Base-by-base conservation (phyloP, 1,139 yeast species). In the Suhomyces ambrosiae region DNA sequence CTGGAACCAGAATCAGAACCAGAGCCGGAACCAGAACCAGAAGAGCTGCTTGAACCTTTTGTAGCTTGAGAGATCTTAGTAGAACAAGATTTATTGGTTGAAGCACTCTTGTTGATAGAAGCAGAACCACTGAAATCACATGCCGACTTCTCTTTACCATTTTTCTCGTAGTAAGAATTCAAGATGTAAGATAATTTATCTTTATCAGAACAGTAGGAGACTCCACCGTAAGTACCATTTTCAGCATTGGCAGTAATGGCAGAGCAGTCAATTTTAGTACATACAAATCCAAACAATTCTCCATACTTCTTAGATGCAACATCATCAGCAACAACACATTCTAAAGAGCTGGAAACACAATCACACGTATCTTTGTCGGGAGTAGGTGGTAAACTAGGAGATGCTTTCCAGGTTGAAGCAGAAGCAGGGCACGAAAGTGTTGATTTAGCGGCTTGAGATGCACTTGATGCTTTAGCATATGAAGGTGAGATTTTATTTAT, bases 401-500 rank as follows among this genome's bases (percentile, higher is more conserved):
- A 58, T 32, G 76, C 76, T 26, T 50, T 47, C 76, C 76, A 71
- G 41, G 58, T 58, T 9, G 60, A 44, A 22, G 62, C 63, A 14
- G 54, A 40, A 16, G 66, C 58, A 27, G 76, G 76, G 52, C 76
- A 71, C 22, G 64, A 38, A 32, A 41, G 65, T 9, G 59, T 52
- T 30, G 58, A 44, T n/a, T 55, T 26, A 8, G 63, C 53, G n/a
- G 57, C 47, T 25, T 50, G 45, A 12, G 60, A 56, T 13, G 51
- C 57, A 17, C 53, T 44, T 36, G 58, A 45, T 21, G 63, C 53
- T 33, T 53, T 44, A 32, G 74, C 74, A 30, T 47, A 61, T 10
- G 63, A 49, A 18, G 86, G 77, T 47, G 77, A 52, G 35, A 79
- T 60, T 27, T 76, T 60, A 38, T 76, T 68, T 38, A 86, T 69